Conservation (phyloP, 2,329 filamentous ascomycete species). For the Lithohypha guttulata region DNA sequence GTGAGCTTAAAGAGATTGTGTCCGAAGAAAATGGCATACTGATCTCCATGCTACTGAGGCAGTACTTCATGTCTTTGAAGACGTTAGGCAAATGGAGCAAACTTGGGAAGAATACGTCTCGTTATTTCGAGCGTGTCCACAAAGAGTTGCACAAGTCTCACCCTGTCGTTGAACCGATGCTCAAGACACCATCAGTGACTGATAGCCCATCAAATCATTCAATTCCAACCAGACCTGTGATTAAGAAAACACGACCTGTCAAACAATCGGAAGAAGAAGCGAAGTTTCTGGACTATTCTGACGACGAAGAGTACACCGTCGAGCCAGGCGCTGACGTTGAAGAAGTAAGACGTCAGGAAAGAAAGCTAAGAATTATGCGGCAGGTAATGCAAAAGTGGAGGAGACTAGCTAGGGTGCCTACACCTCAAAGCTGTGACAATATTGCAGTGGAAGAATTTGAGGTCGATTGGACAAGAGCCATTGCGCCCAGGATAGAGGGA, state of each 20-base stretch:
- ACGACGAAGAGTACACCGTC: slow-evolving; percentile 33
- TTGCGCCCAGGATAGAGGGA: slow-evolving; percentile 67
- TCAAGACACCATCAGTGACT: slow-evolving; percentile 10
- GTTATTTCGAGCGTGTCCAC: slow-evolving; percentile 58
- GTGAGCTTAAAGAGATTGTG: slow-evolving; percentile 64
- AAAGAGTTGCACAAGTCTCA: slow-evolving; percentile 42
- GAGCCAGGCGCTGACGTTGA: slow-evolving; percentile 5
- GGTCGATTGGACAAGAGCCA: slow-evolving; percentile 38
- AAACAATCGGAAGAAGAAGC: slow-evolving; percentile 35
- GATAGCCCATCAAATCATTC: slow-evolving; percentile 9
- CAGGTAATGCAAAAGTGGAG: slow-evolving; percentile 21
- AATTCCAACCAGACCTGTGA: slow-evolving; percentile 10
- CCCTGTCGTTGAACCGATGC: slow-evolving; percentile 16
- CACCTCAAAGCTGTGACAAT: slow-evolving; percentile 16
- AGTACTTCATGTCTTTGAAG: slow-evolving; percentile 82
- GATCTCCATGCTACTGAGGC: slow-evolving; percentile 73
- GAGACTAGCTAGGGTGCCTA: slow-evolving; percentile 16
- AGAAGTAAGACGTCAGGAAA: slow-evolving; percentile 19
- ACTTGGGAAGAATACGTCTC: slow-evolving; percentile 51
- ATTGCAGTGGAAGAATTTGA: slow-evolving; percentile 18
- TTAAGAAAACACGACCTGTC: slow-evolving; percentile 32
- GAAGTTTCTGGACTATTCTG: slow-evolving; percentile 33
- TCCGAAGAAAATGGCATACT: slow-evolving; percentile 79
- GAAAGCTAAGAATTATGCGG: slow-evolving; percentile 14
- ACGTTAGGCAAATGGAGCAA: slow-evolving; percentile 70